A percentile compares a stretch with the other conserved stretches of the same genome.
phyloP scores from a whole-genome alignment of 2,329 filamentous ascomycete species.

The Albifimbria verrucaria region DNA sequence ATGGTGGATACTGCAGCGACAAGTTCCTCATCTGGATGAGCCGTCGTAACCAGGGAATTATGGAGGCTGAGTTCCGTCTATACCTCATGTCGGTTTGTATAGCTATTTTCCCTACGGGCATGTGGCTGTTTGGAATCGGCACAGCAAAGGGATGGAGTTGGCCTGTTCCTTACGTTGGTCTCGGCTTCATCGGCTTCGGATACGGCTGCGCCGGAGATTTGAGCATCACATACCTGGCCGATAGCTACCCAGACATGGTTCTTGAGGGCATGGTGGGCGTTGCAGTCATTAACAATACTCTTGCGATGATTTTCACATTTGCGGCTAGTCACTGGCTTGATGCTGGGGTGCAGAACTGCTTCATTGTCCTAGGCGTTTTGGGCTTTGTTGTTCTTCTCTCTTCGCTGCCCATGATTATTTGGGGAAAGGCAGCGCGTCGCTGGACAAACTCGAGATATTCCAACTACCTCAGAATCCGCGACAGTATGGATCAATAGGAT shows the following conservation, averaged over 20 bases:
- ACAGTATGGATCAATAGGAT: conserved; percentile 30
- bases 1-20: conserved; percentile 56
- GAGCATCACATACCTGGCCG: conserved; percentile 51
- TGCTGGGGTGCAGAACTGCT: conserved; percentile 41
- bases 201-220: conserved; percentile 58
- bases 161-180: conserved; percentile 51
- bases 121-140: conserved; percentile 52
- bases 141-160: conserved; percentile 48
- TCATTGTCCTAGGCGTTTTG: conserved; percentile 49
- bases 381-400: conserved; percentile 48
- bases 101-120: conserved; percentile 45
- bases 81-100: conserved; percentile 49
- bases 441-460: conserved; percentile 45
- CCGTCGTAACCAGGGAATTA: conserved; percentile 48
- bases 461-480: conserved; percentile 44
- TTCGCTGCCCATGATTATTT: conserved; percentile 52
- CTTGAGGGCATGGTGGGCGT: conserved; percentile 58
- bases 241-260: conserved; percentile 54
- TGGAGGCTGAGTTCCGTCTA: conserved; percentile 52
- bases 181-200: conserved; percentile 57
- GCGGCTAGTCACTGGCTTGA: conserved; percentile 47
- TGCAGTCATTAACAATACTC: conserved; percentile 53
- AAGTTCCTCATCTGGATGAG: conserved; percentile 54
- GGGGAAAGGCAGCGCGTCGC: conserved; percentile 45
- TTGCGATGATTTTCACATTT: conserved; percentile 54